Evolutionary conservation across 345 rosid genomes (phyloP).

Genomic region (Eucalyptus erythrocorys): DNA sequence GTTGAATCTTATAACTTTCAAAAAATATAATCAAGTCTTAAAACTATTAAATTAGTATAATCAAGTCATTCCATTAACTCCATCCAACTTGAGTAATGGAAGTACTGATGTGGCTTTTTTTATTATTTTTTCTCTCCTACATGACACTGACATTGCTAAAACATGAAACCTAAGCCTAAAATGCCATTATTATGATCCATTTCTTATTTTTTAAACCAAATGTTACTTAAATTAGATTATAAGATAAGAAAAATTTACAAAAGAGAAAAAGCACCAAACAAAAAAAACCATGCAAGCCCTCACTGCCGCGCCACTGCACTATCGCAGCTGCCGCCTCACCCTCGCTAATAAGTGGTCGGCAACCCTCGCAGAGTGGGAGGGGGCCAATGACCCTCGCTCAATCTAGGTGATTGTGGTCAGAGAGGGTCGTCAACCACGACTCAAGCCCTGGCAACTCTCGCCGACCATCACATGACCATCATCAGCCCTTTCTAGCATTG

Average conservation of each 20-base stretch:
- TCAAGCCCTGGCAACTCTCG: background rate
- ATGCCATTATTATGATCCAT: background rate
- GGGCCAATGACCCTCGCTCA: background rate
- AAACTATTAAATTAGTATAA: background rate
- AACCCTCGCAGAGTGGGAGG: background rate
- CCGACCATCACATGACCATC: background rate
- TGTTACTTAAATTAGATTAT: background rate
- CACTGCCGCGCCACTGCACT: accelerated
- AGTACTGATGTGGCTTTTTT: background rate
- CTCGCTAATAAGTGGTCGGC: background rate
- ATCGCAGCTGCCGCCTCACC: accelerated
- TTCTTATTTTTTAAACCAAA: background rate
- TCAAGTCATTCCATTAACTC: background rate
- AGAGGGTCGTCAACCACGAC: background rate
- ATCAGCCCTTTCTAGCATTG: background rate
- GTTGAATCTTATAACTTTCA: background rate
- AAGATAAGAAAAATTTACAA: background rate
- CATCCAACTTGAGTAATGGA: background rate
- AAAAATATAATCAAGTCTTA: accelerated
- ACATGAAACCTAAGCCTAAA: background rate
- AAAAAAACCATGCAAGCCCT: background rate
- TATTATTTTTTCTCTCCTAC: background rate
- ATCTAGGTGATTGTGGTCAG: background rate
- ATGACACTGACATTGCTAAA: background rate
- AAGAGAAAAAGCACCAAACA: background rate